Base-by-base conservation (phyloP, 345 rosid genomes). In the Pelargonium nanum region DNA sequence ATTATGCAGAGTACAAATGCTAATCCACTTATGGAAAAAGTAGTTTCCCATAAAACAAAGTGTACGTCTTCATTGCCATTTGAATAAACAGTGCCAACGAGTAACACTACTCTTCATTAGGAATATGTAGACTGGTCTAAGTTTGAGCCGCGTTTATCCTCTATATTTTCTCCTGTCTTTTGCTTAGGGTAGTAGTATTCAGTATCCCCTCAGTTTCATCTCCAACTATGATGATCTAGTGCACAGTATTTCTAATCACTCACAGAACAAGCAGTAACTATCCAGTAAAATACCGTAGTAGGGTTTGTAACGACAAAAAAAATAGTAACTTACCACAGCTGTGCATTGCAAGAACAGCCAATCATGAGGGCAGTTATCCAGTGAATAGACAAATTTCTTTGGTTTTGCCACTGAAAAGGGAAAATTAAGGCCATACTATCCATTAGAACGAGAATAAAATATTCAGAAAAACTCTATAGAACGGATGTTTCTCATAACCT, bases 351-450 rank as follows among this genome's bases (percentile, higher is more conserved):
- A 64, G 68, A 85, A 85, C 55, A 85, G 80, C 90, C 90, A 85
- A 67, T 85, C 90, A 24, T 82, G 90, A 40, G 87, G 90, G 72
- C 90, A 85, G 66, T 82, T 85, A 63, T 85, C 90, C 51, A 82
- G 71, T 53, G 70, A 59, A 59, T 78, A 85, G 19, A 85, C 69
- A 28, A 68, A 85, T 19, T 78, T 79, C 76, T 76, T 70, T 28
- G 67, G 56, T 56, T 80, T 75, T 69, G 75, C 68, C 83, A 61
- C 90, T 82, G 83, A 22, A 71, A 32, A 28, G 53, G 64, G 19
- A 65, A 53, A 65, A 15, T 15, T 34, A 5, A 4, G 45, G n/a
- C n/a, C n/a, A n/a, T n/a, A n/a, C n/a, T n/a, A n/a, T n/a, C n/a
- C 45, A 34, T 34, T 34, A 15, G 12, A 5, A 34, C 12, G 6